These are phyloP conservation scores for Bolboschoenoplectus hybrid DNA, from an alignment of 202 grass and related monocot species.

Conservation along the genomic window DNA sequence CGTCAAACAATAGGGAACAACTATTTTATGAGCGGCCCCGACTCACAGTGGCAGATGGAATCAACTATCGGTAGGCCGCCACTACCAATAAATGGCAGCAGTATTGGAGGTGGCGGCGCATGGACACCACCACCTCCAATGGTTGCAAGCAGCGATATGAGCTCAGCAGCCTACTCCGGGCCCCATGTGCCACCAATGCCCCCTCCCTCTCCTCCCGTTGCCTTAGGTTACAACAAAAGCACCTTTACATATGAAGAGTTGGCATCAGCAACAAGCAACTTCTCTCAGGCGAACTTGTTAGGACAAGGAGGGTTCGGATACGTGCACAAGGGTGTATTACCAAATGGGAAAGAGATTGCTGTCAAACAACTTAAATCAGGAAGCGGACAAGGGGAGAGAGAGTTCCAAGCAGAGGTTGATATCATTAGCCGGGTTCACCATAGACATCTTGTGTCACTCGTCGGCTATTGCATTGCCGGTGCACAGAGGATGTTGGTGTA, in stretches of 20 bases:
- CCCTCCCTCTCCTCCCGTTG: constrained; percentile 43
- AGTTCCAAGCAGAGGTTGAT: constrained; percentile 96
- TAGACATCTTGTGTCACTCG: constrained; percentile 87
- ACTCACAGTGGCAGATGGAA: constrained; percentile 48
- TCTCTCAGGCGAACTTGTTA: constrained; percentile 60
- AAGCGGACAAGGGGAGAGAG: constrained; percentile 83
- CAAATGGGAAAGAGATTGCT: constrained; percentile 62
- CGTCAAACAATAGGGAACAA: constrained; percentile 37
- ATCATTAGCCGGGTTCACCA: constrained; percentile 94
- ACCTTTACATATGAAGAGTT: constrained; percentile 77
- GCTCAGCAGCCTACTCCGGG: constrained; percentile 42
- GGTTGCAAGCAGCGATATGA: constrained; percentile 32
- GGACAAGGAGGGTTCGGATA: constrained; percentile 91
- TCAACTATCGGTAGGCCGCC: constrained; percentile 27
- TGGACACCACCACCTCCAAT: constrained; percentile 14
- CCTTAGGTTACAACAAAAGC: constrained; percentile 53
- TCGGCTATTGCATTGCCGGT: constrained; percentile 74
- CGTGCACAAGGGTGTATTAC: constrained; percentile 75
- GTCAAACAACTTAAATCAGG: constrained; percentile 88
- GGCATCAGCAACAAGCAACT: constrained; percentile 53
- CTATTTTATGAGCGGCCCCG: constrained; percentile 43
- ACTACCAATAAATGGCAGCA: neutral
- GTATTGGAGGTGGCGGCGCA: constrained; percentile 31
- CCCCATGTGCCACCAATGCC: constrained; percentile 37
- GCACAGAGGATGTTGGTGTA: constrained; percentile 70